A percentile compares a stretch with the other conserved stretches of the same genome.
These are phyloP conservation scores for Rosa hybrid DNA, from an alignment of 331 rosid genomes.

Conservation along the genomic window DNA sequence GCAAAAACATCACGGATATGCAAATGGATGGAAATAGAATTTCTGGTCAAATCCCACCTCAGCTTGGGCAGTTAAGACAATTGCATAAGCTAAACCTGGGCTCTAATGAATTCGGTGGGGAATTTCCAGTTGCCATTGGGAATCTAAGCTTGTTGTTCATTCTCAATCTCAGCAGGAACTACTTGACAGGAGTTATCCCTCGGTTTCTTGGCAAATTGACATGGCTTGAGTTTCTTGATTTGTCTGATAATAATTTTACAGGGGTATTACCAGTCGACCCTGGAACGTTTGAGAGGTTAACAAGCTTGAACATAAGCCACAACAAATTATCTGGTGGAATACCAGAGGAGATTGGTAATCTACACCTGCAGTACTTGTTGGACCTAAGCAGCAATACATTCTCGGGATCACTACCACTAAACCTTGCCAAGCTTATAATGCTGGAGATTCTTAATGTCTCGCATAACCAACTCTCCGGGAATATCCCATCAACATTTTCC, in stretches of 20 bases:
- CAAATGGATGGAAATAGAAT: no score
- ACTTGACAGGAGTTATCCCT: constrained; percentile 48
- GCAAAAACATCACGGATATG: no score
- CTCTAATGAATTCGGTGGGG: constrained; percentile 45
- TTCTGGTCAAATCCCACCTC: no score
- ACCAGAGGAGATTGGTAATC: constrained; percentile 55
- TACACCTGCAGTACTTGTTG: constrained; percentile 40
- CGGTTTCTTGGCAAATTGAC: constrained; percentile 26
- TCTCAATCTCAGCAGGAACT: constrained; percentile 48
- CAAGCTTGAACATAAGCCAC: constrained; percentile 50
- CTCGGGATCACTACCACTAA: constrained; percentile 53
- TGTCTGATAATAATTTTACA: constrained; percentile 44
- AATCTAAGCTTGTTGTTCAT: constrained; percentile 24
- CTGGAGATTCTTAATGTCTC: constrained; percentile 48
- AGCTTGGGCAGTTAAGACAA: neutral
- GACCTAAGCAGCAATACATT: constrained; percentile 67
- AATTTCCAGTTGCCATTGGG: constrained; percentile 49
- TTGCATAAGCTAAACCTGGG: neutral
- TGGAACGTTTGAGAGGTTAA: constrained; percentile 18
- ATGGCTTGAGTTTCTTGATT: constrained; percentile 28
- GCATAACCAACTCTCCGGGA: constrained; percentile 55
- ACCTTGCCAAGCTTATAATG: constrained; percentile 38
- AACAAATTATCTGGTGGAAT: constrained; percentile 50
- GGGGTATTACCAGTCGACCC: constrained; percentile 47
- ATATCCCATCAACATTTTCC: constrained; percentile 39